phyloP scores from a whole-genome alignment of 2,329 filamentous ascomycete species.

The Ophiostoma ips region DNA sequence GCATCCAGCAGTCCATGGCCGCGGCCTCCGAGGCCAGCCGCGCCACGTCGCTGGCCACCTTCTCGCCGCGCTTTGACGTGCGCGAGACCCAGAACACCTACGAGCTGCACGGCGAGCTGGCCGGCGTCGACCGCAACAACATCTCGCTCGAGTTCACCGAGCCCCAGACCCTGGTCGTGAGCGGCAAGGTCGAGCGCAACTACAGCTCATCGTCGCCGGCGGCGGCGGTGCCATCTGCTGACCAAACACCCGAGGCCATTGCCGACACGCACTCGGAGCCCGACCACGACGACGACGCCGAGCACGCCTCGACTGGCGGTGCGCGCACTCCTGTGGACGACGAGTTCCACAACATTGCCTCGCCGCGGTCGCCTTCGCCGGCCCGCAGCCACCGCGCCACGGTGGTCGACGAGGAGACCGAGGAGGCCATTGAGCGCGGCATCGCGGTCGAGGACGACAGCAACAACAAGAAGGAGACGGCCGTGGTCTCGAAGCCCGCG shows the following conservation, averaged over 20 bases:
- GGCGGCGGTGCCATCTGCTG: not conserved
- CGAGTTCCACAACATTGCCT: constrained; percentile 24
- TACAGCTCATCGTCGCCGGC: not conserved
- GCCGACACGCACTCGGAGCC: constrained; percentile 6
- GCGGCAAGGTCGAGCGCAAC: constrained; percentile 51
- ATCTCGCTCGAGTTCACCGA: constrained; percentile 70
- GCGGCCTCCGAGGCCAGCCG: not conserved
- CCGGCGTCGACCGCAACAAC: constrained; percentile 60
- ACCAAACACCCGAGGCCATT: constrained; percentile 3
- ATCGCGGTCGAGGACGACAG: constrained; percentile 20
- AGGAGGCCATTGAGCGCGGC: constrained; percentile 17
- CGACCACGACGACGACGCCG: not conserved
- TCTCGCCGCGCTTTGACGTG: constrained; percentile 67
- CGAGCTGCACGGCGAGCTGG: constrained; percentile 68
- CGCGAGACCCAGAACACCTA: constrained; percentile 55
- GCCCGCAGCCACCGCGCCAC: constrained; percentile 37
- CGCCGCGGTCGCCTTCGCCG: constrained; percentile 17
- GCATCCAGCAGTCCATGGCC: not conserved
- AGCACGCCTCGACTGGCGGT: not conserved
- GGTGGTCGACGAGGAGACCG: constrained; percentile 46
- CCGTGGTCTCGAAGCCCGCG: constrained; percentile 1
- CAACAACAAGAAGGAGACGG: not conserved
- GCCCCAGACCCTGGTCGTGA: constrained; percentile 56
- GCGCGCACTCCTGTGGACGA: constrained; percentile 13
- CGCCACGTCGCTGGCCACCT: constrained; percentile 27